Evolutionary conservation across 1,139 yeast genomes (phyloP).

Genomic region (Suhomyces taliae): DNA sequence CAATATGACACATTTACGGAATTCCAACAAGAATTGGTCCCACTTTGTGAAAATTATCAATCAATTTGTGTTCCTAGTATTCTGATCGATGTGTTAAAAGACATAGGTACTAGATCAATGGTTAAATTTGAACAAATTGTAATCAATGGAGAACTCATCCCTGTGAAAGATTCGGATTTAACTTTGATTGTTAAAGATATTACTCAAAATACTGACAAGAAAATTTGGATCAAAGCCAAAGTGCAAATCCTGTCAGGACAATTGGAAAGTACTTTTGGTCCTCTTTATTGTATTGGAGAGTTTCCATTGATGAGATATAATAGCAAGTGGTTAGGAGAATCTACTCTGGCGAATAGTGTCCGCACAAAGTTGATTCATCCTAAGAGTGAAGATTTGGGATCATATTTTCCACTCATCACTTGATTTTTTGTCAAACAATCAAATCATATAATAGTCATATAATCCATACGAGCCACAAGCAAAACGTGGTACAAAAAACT

Average conservation of each 20-base stretch:
- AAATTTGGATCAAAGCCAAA: constrained; percentile 17
- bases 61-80: constrained; percentile 22
- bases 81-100: constrained; percentile 20
- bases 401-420: background rate
- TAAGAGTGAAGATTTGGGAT: background rate
- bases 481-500: too few species aligned
- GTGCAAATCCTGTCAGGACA: constrained; percentile 8
- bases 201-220: constrained; percentile 17
- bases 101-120: constrained; percentile 20
- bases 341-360: background rate
- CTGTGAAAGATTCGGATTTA: constrained; percentile 9
- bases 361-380: background rate
- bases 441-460: too few species aligned
- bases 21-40: constrained; percentile 18
- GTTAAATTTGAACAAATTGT: constrained; percentile 24
- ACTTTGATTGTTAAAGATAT: constrained; percentile 18
- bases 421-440: too few species aligned
- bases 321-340: constrained; percentile 14
- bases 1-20: constrained; percentile 22
- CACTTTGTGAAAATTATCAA: constrained; percentile 18
- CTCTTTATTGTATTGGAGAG: constrained; percentile 5
- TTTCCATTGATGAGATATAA: constrained; percentile 15
- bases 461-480: too few species aligned
- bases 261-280: constrained; percentile 4
- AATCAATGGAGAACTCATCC: constrained; percentile 21